These are phyloP conservation scores for Coemansia sp. DNA, from an alignment of 192 early-diverging fungal species.

Conservation along the genomic window DNA sequence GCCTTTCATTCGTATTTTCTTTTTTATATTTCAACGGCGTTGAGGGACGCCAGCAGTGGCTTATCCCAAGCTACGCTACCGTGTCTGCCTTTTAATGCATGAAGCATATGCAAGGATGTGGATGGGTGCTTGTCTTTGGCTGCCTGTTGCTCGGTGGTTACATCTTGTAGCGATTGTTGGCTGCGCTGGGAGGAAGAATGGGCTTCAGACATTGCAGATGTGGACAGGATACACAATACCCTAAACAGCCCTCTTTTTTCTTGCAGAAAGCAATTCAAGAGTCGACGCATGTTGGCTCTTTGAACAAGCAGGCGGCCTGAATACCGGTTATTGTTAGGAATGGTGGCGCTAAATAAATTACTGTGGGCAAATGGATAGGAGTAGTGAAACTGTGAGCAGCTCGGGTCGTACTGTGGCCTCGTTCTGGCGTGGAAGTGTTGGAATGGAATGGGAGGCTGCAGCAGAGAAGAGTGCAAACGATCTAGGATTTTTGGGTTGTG, in stretches of 20 bases:
- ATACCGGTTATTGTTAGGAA: not conserved
- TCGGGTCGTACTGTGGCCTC: not conserved
- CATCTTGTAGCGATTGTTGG: not conserved
- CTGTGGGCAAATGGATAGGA: not conserved
- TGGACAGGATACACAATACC: not conserved
- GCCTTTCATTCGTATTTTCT: not conserved
- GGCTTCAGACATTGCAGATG: constrained; percentile 1
- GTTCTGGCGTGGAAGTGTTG: not conserved
- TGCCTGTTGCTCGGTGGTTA: constrained; percentile 2
- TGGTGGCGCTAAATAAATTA: not conserved
- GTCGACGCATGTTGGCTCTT: not conserved
- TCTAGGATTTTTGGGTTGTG: not conserved
- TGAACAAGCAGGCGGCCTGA: not conserved
- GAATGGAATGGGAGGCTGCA: no score
- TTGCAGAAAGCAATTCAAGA: not conserved
- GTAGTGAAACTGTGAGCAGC: not conserved
- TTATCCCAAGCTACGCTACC: not conserved
- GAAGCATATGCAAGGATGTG: not conserved
- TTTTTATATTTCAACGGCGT: not conserved
- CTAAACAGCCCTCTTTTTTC: not conserved
- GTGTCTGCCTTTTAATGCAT: not conserved
- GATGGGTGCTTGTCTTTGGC: not conserved
- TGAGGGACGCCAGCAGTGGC: not conserved
- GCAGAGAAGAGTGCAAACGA: constrained; percentile 3
- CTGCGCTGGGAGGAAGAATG: not conserved